These are phyloP conservation scores for Coemansia sp. DNA, from an alignment of 192 early-diverging fungal genomes.

Conservation along the genomic window DNA sequence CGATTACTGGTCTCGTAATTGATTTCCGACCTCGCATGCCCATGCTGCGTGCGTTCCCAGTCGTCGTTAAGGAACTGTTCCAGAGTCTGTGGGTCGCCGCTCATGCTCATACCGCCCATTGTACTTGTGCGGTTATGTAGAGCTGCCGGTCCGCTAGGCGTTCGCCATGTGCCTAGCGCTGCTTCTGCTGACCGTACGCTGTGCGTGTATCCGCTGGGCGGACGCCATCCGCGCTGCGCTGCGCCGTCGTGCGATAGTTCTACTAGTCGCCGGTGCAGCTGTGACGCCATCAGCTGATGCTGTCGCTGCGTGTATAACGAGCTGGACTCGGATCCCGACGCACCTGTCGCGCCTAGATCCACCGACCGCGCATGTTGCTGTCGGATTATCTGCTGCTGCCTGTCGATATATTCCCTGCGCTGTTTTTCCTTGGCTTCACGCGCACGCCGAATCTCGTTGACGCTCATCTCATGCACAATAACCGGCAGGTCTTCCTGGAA, in stretches of 20 bases:
- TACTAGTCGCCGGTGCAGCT: slow-evolving; percentile 44
- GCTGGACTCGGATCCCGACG: slow-evolving; percentile 2
- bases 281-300: slow-evolving; percentile 41
- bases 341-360: background rate
- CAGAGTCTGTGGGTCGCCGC: slow-evolving; percentile 31
- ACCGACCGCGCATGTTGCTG: slow-evolving; percentile 21
- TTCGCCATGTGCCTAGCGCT: background rate
- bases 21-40: slow-evolving; percentile 7
- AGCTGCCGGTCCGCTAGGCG: background rate
- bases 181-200: background rate
- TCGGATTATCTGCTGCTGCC: slow-evolving; percentile 54
- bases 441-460: slow-evolving; percentile 46
- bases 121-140: slow-evolving; percentile 38
- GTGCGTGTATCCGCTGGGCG: background rate
- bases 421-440: slow-evolving; percentile 32
- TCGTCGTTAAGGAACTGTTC: slow-evolving; percentile 46
- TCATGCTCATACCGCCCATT: slow-evolving; percentile 31
- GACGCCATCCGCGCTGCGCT: background rate
- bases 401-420: slow-evolving; percentile 63
- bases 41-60: slow-evolving; percentile 48
- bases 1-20: background rate
- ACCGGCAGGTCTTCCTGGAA: slow-evolving; percentile 93
- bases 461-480: slow-evolving; percentile 88
- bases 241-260: slow-evolving; percentile 23
- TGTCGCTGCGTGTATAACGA: slow-evolving; percentile 16